A percentile compares a stretch with the other conserved stretches of the same genome.
phyloP scores from a whole-genome alignment of 164 flowering plant genomes.

The Tinospora cordifolia region DNA sequence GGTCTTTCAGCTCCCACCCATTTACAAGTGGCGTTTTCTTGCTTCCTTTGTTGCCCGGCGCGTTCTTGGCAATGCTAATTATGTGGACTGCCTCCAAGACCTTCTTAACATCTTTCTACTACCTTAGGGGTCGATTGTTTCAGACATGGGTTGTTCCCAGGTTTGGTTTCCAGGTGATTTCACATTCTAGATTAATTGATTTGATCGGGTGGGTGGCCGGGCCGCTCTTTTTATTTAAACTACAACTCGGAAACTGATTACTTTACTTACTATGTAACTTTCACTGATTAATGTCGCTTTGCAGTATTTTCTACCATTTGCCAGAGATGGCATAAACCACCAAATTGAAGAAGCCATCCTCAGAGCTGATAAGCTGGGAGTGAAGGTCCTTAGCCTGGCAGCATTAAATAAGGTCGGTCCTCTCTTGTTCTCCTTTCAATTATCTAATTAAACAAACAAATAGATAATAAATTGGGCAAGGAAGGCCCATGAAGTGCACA shows the following conservation, averaged over 20 bases:
- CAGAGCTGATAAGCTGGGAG: slow-evolving; percentile 66
- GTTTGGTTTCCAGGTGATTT: slow-evolving; percentile 73
- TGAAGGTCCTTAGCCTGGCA: slow-evolving; percentile 87
- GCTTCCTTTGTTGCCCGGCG: slow-evolving; percentile 47
- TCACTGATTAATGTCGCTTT: background rate
- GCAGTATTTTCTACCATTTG: slow-evolving; percentile 94
- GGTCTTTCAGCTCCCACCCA: slow-evolving; percentile 52
- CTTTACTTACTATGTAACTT: too few species aligned
- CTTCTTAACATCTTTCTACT: slow-evolving; percentile 50
- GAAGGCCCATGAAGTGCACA: too few species aligned
- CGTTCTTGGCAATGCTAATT: slow-evolving; percentile 34
- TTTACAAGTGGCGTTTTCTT: slow-evolving; percentile 35
- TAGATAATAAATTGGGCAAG: too few species aligned
- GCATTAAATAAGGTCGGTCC: slow-evolving; percentile 80
- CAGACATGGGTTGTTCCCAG: slow-evolving; percentile 86
- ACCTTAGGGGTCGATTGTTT: slow-evolving; percentile 46
- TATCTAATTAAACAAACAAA: too few species aligned
- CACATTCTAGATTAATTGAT: too few species aligned
- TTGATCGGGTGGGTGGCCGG: too few species aligned
- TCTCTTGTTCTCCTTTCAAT: background rate
- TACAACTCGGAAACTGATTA: too few species aligned
- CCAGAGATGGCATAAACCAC: slow-evolving; percentile 64
- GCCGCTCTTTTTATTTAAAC: too few species aligned
- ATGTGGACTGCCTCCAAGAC: slow-evolving; percentile 74
- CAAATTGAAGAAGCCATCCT: slow-evolving; percentile 82